Evolutionary conservation across 2,329 filamentous ascomycete genomes (phyloP), one percentile per base, ranked within the genome.

Genomic region (Knufia fluminis): DNA sequence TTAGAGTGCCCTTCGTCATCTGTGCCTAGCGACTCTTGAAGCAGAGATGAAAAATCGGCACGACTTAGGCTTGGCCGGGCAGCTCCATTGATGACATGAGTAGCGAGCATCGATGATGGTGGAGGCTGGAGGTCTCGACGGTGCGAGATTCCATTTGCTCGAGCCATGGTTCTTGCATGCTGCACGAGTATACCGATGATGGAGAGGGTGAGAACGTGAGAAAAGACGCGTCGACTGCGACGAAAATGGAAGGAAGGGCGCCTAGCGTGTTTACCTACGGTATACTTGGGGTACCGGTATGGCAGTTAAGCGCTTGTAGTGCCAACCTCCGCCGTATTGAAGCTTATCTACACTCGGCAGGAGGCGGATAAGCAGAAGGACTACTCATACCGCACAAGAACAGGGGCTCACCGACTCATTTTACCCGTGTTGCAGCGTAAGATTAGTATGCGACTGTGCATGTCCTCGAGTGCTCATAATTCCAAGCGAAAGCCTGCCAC

Each of bases 71-170:
- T 77, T 59, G 78, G 76, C 47, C 77, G 76, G 39, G 77, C 79
- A 54, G 74, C 76, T 46, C 77, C 74, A 44, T 78, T 78, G 55
- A 92, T 87, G 50, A 96, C 81, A 66, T 94, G 86, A 10, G 87
- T 87, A 46, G 90, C 88, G 60, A 95, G 76, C 8, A 89, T 94
- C 14, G 90, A 95, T 10, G 88, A 85, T 33, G 81, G 80, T 48
- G 71, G 71, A 23, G 57, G 57, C 39, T 62, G 57, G 48, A 63
- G 53, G 12, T 36, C 24, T 42, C 26, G 32, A n/a, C 16, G 7
- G 16, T 49, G n/a, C 19, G 38, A 35, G n/a, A n/a, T 31, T 50
- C 53, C 54, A 54, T 57, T 56, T 4, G 48, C n/a, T 32, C 38
- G 49, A 6, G 38, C 39, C 46, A 49, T 49, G 46, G 23, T 35